Evolutionary conservation across 768 basidiomycete genomes (phyloP), one percentile per base, ranked within the genome.

Genomic region (Boletus barrowsii): DNA sequence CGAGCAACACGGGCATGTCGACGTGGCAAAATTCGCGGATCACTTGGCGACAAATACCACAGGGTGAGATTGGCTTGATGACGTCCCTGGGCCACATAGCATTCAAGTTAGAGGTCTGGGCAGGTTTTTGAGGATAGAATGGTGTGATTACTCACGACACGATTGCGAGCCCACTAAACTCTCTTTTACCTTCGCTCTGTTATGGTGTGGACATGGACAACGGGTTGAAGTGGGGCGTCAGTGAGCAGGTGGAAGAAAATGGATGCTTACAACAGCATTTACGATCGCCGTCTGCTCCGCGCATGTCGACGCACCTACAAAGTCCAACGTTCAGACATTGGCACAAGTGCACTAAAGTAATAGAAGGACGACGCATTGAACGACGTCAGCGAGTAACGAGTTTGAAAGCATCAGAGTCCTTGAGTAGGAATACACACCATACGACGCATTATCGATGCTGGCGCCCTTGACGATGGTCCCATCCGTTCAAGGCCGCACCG

Each of bases 391-490:
- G 8, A 29, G 29, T 29, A 29, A 29, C 26, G 17, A 10, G 29
- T 29, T 36, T 29, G 29, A 39, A 11, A 13, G 37, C 10, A 29
- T 30, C n/a, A 11, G 5, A 26, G 13, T 11, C 1, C 13, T 35
- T 35, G 33, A n/a, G 7, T 18, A 17, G n/a, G 11, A 41, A 15
- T 14, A 36, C 75, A 14, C 53, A 92, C 94, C 91, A 64, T 93
- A 93, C 0, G 92, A 90, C 0, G 91, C 92, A 62, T 96, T 97
- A 74, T 98, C 95, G 54, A 97, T 79, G 67, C 96, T 97, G 20
- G 88, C 83, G 13, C 96, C 93, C 57, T 83, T 87, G 53, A 94
- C 80, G 37, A 95, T 83, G 10, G 74, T 68, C 0, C 90, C 91
- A 43, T 87, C 81, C 2, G 79, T 63, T 72, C 11, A 98, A 72